Conservation (phyloP, 1,284 basidiomycete genomes). For the Sporisorium iseilematis-ciliati region DNA sequence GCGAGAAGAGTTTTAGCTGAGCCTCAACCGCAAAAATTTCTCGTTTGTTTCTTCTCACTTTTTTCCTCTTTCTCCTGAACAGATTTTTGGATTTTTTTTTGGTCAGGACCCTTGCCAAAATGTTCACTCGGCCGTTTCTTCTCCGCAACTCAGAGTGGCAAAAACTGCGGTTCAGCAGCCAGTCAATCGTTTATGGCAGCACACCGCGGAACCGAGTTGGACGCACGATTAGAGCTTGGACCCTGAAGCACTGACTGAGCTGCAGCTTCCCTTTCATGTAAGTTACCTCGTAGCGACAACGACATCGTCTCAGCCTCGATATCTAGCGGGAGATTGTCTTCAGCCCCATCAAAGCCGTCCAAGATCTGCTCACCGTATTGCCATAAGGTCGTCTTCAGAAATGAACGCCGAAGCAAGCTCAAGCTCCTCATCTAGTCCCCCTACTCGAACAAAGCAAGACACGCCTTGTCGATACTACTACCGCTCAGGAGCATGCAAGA, state of each 20-base stretch:
- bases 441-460: neutral
- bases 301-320: neutral
- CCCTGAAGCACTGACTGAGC: conserved; percentile 8
- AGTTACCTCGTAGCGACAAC: neutral
- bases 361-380: too few species aligned
- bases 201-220: neutral
- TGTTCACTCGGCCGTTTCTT: conserved; percentile 20
- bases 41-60: conserved; percentile 3
- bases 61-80: neutral
- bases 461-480: conserved; percentile 36
- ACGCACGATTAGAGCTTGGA: conserved; percentile 15
- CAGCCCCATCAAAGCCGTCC: neutral
- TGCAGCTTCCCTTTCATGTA: neutral
- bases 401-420: conserved; percentile 22
- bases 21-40: conserved; percentile 31
- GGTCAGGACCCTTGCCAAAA: conserved; percentile 15
- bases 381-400: neutral
- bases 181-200: conserved; percentile 2
- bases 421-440: neutral
- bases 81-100: conserved; percentile 14
- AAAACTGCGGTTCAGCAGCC: conserved; percentile 14
- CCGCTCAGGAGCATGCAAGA: conserved; percentile 40
- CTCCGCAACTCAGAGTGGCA: neutral
- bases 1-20: conserved; percentile 2
- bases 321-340: neutral